Evolutionary conservation across 2,329 filamentous ascomycete species (phyloP), one percentile per base, ranked within the genome.

Genomic region (Xylariaceae sp.): DNA sequence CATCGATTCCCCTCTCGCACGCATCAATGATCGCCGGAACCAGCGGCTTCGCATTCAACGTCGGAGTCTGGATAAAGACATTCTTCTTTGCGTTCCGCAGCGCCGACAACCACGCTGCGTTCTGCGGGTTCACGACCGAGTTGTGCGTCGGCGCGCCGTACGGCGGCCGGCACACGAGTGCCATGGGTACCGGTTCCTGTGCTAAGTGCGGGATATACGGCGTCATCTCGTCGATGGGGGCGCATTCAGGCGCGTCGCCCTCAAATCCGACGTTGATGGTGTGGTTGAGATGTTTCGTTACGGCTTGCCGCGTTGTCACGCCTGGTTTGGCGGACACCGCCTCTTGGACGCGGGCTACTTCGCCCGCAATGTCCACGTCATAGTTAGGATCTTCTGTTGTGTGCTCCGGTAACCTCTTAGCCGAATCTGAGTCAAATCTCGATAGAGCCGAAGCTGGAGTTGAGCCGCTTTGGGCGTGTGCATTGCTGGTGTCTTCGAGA

Each of bases 61-160:
- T 85, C 0, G 87, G 87, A 0, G 85, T 83, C 62, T 91, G 85
- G 47, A 92, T 89, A 57, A 91, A 88, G n/a, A 91, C 75, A 22
- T 67, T 74, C 11, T 68, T 67, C 43, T 72, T 64, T 0, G 86
- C 85, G 54, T 89, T 77, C 1, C 80, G 73, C 6, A 91, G 72
- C 1, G 83, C 76, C 0, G 85, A 85, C 0, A 90, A 67, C 77
- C 83, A 91, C 0, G 82, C 83, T 40, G 82, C 83, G 55, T 92
- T 90, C 55, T 92, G 87, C 0, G 87, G 87, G 2, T 81, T 83
- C 39, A 76, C 70, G 2, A 82, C 68, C 16, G 75, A 80, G 16
- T 71, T 68, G 45, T 84, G 79, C 54, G 79, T 85, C 1, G 80
- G 74, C 0, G 74, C 69, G 1, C 85, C 85, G 59, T 82, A 85